phyloP scores from a whole-genome alignment of 2,329 filamentous ascomycete genomes.

The Pseudopithomyces maydicus region DNA sequence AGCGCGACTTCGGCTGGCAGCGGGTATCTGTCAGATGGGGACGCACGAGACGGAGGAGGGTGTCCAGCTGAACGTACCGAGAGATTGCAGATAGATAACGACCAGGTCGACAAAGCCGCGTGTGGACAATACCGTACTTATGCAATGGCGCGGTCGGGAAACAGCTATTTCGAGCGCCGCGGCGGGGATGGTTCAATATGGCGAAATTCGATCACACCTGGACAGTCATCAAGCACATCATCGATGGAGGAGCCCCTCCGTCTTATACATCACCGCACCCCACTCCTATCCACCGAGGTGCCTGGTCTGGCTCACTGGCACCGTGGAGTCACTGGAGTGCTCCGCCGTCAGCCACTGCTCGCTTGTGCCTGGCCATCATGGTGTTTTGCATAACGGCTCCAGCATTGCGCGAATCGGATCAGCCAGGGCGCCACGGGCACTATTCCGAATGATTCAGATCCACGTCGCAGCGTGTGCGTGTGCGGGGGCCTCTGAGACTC shows the following conservation, averaged over 20 bases:
- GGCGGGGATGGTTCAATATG: constrained; percentile 30
- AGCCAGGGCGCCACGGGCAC: constrained; percentile 11
- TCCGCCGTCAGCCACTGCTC: constrained; percentile 1
- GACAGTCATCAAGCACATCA: constrained; percentile 42
- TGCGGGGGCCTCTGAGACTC: neutral
- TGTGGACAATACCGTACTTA: no score
- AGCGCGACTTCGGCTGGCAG: constrained; percentile 31
- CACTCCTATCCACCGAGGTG: constrained; percentile 13
- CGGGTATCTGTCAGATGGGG: constrained; percentile 27
- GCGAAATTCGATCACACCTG: constrained; percentile 34
- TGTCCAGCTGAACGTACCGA: constrained; percentile 6
- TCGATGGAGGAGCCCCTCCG: constrained; percentile 21
- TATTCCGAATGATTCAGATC: constrained; percentile 22
- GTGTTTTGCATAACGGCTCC: constrained; percentile 25
- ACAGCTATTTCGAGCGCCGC: constrained; percentile 6
- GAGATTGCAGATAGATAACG: neutral
- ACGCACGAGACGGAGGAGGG: neutral
- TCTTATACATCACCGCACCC: constrained; percentile 22
- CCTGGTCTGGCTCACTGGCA: neutral
- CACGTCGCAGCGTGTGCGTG: constrained; percentile 21
- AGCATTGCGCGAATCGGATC: constrained; percentile 27
- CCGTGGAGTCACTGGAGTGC: constrained; percentile 18
- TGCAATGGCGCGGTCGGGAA: neutral
- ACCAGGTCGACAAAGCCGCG: no score
- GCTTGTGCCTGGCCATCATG: constrained; percentile 23